phyloP scores from a whole-genome alignment of 2,329 filamentous ascomycete genomes.

The Exophiala phaeomuriformis region DNA sequence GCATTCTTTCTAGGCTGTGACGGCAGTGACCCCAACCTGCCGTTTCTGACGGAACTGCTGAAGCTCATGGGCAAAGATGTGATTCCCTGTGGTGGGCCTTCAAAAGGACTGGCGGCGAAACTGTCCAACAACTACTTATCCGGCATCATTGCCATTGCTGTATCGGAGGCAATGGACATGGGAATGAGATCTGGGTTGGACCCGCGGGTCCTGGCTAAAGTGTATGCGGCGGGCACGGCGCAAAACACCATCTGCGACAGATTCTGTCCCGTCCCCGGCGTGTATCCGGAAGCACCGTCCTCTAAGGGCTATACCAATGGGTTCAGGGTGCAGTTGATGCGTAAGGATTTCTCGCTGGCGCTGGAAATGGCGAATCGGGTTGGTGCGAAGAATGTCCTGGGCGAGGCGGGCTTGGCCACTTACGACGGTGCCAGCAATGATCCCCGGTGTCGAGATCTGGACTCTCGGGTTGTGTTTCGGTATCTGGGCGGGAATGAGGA shows the following conservation, averaged over 20 bases:
- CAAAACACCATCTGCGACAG: conserved; percentile 47
- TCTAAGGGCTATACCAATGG: conserved; percentile 47
- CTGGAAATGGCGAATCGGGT: conserved; percentile 50
- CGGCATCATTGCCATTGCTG: conserved; percentile 52
- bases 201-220: conserved; percentile 45
- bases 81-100: conserved; percentile 49
- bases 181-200: conserved; percentile 53
- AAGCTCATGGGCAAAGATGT: conserved; percentile 48
- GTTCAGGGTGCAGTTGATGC: conserved; percentile 55
- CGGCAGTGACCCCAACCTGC: conserved; percentile 40
- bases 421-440: conserved; percentile 49
- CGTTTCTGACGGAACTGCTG: conserved; percentile 40
- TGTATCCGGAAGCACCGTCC: conserved; percentile 43
- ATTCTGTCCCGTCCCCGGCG: conserved; percentile 47
- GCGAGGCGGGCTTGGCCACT: conserved; percentile 44
- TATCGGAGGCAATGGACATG: conserved; percentile 54
- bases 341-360: conserved; percentile 52
- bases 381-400: conserved; percentile 45
- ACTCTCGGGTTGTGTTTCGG: conserved; percentile 53
- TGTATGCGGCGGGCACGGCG: conserved; percentile 47
- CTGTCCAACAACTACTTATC: conserved; percentile 56
- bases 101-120: conserved; percentile 52
- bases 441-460: conserved; percentile 45
- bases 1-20: conserved; percentile 51
- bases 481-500: conserved; percentile 36